These are phyloP conservation scores for Phoma herbarum DNA, from an alignment of 2,329 filamentous ascomycete genomes.

Conservation along the genomic window DNA sequence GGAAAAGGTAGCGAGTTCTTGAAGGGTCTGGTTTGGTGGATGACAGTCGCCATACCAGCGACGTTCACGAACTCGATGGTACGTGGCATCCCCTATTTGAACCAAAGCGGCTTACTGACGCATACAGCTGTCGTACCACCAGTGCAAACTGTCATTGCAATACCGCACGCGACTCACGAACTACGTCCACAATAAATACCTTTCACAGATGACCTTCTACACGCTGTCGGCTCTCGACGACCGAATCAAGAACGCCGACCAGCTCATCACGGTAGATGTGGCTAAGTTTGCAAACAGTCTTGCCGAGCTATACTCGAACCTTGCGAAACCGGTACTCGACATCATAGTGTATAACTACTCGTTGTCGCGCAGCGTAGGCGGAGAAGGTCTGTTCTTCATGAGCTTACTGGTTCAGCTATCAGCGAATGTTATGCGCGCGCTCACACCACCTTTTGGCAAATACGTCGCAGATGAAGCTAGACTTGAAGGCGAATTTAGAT, in stretches of 20 bases:
- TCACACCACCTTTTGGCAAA: slow-evolving; percentile 96
- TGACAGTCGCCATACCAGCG: slow-evolving; percentile 93
- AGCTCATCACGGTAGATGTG: slow-evolving; percentile 95
- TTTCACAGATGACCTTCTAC: slow-evolving; percentile 98
- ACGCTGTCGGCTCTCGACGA: slow-evolving; percentile 94
- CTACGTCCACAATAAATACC: slow-evolving; percentile 92
- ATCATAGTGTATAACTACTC: slow-evolving; percentile 98
- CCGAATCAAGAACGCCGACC: slow-evolving; percentile 97
- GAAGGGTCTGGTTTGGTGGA: slow-evolving; percentile 94
- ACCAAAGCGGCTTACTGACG: slow-evolving; percentile 25
- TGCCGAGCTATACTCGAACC: slow-evolving; percentile 93
- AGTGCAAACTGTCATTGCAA: slow-evolving; percentile 90
- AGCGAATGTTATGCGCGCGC: slow-evolving; percentile 88
- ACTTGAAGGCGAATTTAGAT: slow-evolving; percentile 94
- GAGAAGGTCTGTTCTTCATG: slow-evolving; percentile 96
- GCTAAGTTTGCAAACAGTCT: slow-evolving; percentile 95
- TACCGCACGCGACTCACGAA: slow-evolving; percentile 95
- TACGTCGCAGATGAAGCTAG: slow-evolving; percentile 96
- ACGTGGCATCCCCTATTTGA: slow-evolving; percentile 41
- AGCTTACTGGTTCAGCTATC: slow-evolving; percentile 91
- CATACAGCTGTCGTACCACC: slow-evolving; percentile 86
- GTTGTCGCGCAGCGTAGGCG: slow-evolving; percentile 91
- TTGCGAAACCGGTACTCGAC: slow-evolving; percentile 92
- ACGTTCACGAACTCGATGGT: slow-evolving; percentile 99
- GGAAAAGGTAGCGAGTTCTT: slow-evolving; percentile 92